Evolutionary conservation across 2,329 filamentous ascomycete species (phyloP).

Genomic region (Didymella sp.): DNA sequence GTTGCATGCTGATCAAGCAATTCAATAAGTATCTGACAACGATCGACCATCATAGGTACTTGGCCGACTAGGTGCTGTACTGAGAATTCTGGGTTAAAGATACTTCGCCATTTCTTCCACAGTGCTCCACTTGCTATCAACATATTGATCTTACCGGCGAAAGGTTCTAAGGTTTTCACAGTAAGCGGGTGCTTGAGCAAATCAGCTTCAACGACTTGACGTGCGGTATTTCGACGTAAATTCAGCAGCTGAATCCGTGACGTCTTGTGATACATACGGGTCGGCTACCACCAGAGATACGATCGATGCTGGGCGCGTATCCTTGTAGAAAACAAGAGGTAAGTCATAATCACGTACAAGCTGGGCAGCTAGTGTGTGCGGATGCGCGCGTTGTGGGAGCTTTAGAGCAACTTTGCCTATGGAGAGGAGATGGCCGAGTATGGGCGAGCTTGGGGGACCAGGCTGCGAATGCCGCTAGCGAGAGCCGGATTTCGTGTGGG

Average conservation of each 20-base stretch:
- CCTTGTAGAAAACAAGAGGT: constrained; percentile 50
- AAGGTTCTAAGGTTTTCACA: constrained; percentile 31
- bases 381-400: constrained; percentile 46
- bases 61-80: constrained; percentile 50
- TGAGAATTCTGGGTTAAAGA: constrained; percentile 55
- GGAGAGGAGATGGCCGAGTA: constrained; percentile 47
- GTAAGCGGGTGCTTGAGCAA: neutral
- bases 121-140: constrained; percentile 46
- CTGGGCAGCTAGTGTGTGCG: constrained; percentile 32
- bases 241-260: neutral
- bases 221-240: neutral
- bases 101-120: constrained; percentile 55
- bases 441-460: constrained; percentile 46
- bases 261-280: neutral
- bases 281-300: neutral
- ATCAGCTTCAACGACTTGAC: neutral
- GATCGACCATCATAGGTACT: constrained; percentile 48
- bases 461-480: constrained; percentile 29
- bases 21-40: constrained; percentile 40
- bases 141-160: constrained; percentile 50
- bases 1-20: constrained; percentile 47
- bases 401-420: constrained; percentile 44
- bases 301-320: constrained; percentile 30
- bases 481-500: no score
- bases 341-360: constrained; percentile 44